phyloP scores from a whole-genome alignment of 108 stramenopile species.

The Cyclostephanos tholiformis region DNA sequence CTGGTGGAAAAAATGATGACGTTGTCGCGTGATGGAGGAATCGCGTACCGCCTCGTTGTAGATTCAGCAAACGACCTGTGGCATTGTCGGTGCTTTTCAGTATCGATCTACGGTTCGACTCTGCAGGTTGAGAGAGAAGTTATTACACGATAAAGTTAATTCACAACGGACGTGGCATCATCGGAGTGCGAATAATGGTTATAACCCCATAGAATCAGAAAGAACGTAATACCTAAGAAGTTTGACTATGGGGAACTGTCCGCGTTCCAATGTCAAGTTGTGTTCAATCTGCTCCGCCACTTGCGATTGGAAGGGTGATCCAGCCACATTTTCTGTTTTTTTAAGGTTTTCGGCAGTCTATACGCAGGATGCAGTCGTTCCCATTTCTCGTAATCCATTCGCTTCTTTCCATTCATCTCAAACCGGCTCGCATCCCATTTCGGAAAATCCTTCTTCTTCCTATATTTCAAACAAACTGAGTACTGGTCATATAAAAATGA shows the following conservation, averaged over 20 bases:
- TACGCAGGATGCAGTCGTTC: background rate
- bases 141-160: no score
- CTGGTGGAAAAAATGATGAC: no score
- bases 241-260: background rate
- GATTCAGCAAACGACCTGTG: no score
- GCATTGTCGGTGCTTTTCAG: no score
- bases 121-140: no score
- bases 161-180: no score
- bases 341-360: background rate
- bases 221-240: background rate
- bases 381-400: slow-evolving; percentile 12
- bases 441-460: slow-evolving; percentile 18
- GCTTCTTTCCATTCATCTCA: background rate
- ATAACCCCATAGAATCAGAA: no score
- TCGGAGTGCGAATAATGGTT: no score
- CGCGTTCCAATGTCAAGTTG: background rate
- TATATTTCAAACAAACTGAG: slow-evolving; percentile 20
- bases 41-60: no score
- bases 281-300: background rate
- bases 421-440: slow-evolving; percentile 35
- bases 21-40: no score
- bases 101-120: no score
- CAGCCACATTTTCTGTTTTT: background rate
- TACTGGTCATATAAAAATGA: background rate
- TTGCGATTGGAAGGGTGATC: background rate